These are phyloP conservation scores for Xerocomus brunneocitrinus DNA, from an alignment of 768 basidiomycete species.

Conservation along the genomic window DNA sequence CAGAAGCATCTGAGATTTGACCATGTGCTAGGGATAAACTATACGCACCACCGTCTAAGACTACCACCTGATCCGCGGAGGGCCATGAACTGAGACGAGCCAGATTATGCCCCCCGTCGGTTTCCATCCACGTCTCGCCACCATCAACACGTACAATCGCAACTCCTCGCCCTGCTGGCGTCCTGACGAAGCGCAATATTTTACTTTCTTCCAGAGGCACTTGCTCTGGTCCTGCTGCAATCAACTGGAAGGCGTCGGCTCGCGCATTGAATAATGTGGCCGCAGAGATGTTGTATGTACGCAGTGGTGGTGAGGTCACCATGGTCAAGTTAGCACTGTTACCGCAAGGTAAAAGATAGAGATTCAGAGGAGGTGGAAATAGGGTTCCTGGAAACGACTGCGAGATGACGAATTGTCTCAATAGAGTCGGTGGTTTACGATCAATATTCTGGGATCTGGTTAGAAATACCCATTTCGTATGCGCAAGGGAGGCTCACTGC, in stretches of 20 bases:
- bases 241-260: constrained; percentile 48
- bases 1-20: constrained; percentile 7
- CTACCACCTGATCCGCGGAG: constrained; percentile 61
- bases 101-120: constrained; percentile 44
- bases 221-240: constrained; percentile 38
- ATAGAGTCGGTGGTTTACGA: constrained; percentile 77
- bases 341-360: constrained; percentile 50
- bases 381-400: constrained; percentile 52
- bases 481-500: constrained; percentile 46
- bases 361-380: constrained; percentile 43
- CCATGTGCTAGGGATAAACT: not conserved
- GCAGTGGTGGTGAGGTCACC: constrained; percentile 62
- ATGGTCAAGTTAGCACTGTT: constrained; percentile 46
- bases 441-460: constrained; percentile 69
- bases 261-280: constrained; percentile 57
- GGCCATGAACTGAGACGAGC: constrained; percentile 49
- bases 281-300: constrained; percentile 55
- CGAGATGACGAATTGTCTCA: constrained; percentile 70
- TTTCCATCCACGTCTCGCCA: constrained; percentile 62
- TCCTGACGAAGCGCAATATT: constrained; percentile 64
- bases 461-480: not conserved
- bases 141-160: constrained; percentile 57
- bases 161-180: constrained; percentile 74
- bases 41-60: constrained; percentile 57
- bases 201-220: constrained; percentile 45